phyloP scores from a whole-genome alignment of 1,139 yeast genomes.

The Yamadazyma siamensis region DNA sequence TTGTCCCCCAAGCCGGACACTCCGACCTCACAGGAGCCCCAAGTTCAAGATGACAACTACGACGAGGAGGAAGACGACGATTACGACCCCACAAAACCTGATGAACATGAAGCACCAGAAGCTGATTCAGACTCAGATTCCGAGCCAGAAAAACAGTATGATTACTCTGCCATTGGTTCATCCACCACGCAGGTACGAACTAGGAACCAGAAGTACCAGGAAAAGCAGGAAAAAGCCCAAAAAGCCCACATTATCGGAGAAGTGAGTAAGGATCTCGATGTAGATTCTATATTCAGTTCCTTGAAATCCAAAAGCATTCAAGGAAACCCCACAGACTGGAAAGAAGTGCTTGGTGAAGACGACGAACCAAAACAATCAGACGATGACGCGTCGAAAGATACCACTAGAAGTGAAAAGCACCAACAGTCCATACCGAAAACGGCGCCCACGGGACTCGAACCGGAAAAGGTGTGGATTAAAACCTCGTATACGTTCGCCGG shows the following conservation, averaged over 20 bases:
- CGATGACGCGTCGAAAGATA: slow-evolving; percentile 29
- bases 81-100: slow-evolving; percentile 41
- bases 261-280: slow-evolving; percentile 25
- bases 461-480: slow-evolving; percentile 60
- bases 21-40: too few species aligned
- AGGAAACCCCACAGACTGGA: slow-evolving; percentile 23
- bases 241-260: slow-evolving; percentile 26
- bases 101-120: slow-evolving; percentile 21
- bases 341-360: slow-evolving; percentile 4
- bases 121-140: slow-evolving; percentile 23
- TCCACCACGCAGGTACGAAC: slow-evolving; percentile 35
- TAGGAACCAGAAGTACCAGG: slow-evolving; percentile 30
- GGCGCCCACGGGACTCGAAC: slow-evolving; percentile 5
- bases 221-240: slow-evolving; percentile 9
- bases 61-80: slow-evolving; percentile 68
- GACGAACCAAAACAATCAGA: background rate
- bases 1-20: too few species aligned
- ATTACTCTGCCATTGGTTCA: slow-evolving; percentile 33
- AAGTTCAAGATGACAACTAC: slow-evolving; percentile 27
- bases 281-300: slow-evolving; percentile 33
- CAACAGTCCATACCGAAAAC: slow-evolving; percentile 6
- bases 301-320: slow-evolving; percentile 33
- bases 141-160: slow-evolving; percentile 23
- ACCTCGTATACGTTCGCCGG: slow-evolving; percentile 91
- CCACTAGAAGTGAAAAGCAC: slow-evolving; percentile 17